Percentiles rank a stretch among this genome's conserved stretches.
Conservation (phyloP, 495 filamentous ascomycete genomes). For the Poronia punctata region DNA sequence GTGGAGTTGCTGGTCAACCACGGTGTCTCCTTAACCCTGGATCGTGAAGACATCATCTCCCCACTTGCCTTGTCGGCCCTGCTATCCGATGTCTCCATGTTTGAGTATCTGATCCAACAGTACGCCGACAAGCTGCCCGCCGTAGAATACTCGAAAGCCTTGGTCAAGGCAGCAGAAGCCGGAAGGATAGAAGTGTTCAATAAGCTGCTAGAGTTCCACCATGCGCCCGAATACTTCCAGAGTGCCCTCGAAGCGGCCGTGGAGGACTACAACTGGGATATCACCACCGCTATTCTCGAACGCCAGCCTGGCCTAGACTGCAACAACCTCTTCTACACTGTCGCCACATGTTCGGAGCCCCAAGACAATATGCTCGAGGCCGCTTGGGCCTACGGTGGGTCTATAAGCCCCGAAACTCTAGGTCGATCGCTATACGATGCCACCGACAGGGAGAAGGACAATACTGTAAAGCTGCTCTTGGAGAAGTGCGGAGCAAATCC, state of each 20-base stretch:
- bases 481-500: constrained; percentile 19
- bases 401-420: constrained; percentile 14
- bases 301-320: constrained; percentile 17
- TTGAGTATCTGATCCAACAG: constrained; percentile 22
- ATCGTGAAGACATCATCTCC: constrained; percentile 16
- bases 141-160: constrained; percentile 23
- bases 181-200: constrained; percentile 23
- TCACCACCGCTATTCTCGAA: constrained; percentile 18
- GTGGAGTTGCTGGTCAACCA: constrained; percentile 28
- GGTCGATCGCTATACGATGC: constrained; percentile 23
- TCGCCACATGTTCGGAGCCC: constrained; percentile 19
- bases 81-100: constrained; percentile 25
- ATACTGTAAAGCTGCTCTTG: constrained; percentile 22
- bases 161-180: constrained; percentile 22
- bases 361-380: constrained; percentile 22
- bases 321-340: constrained; percentile 17
- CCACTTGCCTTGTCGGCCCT: constrained; percentile 24
- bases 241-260: constrained; percentile 19
- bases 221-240: constrained; percentile 19
- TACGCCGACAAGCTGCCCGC: constrained; percentile 21
- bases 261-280: constrained; percentile 23
- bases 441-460: constrained; percentile 24
- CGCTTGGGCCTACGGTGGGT: constrained; percentile 19
- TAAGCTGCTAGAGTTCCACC: constrained; percentile 21
- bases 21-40: constrained; percentile 20